Conservation (phyloP, 768 basidiomycete species). For the Chalciporus pseudorubinellus region DNA sequence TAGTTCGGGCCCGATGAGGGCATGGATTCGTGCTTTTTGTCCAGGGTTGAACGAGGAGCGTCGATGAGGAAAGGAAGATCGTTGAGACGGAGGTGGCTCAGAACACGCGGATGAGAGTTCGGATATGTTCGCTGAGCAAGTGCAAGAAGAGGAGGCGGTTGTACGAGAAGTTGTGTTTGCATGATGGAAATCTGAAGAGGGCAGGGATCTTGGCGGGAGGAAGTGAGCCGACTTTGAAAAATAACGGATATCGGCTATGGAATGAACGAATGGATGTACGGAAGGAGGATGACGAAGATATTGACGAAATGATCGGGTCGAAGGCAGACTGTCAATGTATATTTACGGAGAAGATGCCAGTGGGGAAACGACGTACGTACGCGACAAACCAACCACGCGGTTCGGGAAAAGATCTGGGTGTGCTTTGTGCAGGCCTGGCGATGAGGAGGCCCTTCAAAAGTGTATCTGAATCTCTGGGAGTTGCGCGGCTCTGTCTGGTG, state of each 20-base stretch:
- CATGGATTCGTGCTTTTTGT: slow-evolving; percentile 32
- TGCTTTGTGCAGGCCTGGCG: neutral
- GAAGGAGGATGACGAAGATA: slow-evolving; percentile 15
- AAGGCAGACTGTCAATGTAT: slow-evolving; percentile 25
- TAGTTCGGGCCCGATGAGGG: slow-evolving; percentile 36
- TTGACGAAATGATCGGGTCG: slow-evolving; percentile 29
- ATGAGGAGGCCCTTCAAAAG: no score
- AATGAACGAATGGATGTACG: slow-evolving; percentile 17
- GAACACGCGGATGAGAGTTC: slow-evolving; percentile 14
- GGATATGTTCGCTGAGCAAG: neutral
- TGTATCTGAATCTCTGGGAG: neutral
- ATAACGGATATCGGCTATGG: slow-evolving; percentile 13
- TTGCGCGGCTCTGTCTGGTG: slow-evolving; percentile 3
- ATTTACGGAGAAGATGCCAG: slow-evolving; percentile 28
- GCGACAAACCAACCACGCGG: slow-evolving; percentile 17
- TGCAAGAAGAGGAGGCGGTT: slow-evolving; percentile 25
- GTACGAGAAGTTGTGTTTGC: slow-evolving; percentile 28
- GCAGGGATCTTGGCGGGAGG: slow-evolving; percentile 7
- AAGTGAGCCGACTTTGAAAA: slow-evolving; percentile 18
- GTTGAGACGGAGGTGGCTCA: slow-evolving; percentile 18
- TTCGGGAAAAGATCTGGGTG: slow-evolving; percentile 5
- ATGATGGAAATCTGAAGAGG: slow-evolving; percentile 15
- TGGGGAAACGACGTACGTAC: slow-evolving; percentile 25
- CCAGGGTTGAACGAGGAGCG: slow-evolving; percentile 33
- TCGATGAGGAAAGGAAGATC: slow-evolving; percentile 25